These are phyloP conservation scores for Daldinia childiae DNA, from an alignment of 495 filamentous ascomycete species.

Conservation along the genomic window DNA sequence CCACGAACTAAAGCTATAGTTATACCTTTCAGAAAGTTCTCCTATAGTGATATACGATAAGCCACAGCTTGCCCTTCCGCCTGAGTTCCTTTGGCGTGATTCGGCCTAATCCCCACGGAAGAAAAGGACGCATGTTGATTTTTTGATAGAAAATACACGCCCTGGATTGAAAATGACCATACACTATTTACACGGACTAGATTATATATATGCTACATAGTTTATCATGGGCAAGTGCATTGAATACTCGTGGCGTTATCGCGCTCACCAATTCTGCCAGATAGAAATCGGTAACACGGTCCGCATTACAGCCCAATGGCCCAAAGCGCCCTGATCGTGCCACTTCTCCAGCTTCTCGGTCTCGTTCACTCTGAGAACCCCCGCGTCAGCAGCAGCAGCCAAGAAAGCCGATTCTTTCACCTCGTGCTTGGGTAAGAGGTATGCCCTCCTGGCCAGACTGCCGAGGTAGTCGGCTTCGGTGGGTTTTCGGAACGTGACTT, in stretches of 20 bases:
- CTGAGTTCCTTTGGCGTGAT: neutral
- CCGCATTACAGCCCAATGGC: conserved; percentile 93
- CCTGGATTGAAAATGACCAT: neutral
- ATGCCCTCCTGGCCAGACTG: conserved; percentile 71
- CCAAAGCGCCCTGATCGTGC: conserved; percentile 77
- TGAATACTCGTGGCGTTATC: neutral
- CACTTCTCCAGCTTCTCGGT: conserved; percentile 70
- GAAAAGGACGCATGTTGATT: neutral
- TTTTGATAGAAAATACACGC: neutral
- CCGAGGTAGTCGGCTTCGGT: conserved; percentile 72
- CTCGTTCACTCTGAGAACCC: conserved; percentile 63
- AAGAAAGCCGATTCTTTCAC: conserved; percentile 65
- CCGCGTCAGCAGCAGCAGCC: conserved; percentile 46
- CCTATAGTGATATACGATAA: too few relatives aligned
- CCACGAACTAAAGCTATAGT: neutral
- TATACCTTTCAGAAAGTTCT: neutral
- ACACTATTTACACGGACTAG: neutral
- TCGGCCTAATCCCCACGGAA: neutral
- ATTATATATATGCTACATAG: neutral
- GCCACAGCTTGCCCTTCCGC: too few relatives aligned
- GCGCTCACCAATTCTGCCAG: conserved; percentile 88
- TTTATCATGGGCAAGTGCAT: neutral
- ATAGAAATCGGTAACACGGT: conserved; percentile 78
- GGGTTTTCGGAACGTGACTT: conserved; percentile 74
- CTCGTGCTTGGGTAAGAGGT: conserved; percentile 79